Conservation (phyloP, 768 basidiomycete species). For the Termitomyces sp. region DNA sequence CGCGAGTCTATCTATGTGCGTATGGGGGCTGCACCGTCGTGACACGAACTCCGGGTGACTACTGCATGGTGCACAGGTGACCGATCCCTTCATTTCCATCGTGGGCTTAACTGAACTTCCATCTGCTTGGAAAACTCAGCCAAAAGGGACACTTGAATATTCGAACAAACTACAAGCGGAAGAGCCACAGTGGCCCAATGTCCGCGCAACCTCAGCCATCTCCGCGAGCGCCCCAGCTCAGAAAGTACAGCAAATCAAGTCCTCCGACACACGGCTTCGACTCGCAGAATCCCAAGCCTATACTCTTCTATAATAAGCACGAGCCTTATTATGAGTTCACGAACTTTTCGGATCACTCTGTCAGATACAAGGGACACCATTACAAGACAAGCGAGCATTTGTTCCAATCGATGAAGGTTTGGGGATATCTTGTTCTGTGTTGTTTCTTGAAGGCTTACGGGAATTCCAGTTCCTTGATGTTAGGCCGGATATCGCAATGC, state of each 20-base stretch:
- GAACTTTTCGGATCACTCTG: constrained; percentile 63
- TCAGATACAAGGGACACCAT: constrained; percentile 49
- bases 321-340: constrained; percentile 66
- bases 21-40: not conserved
- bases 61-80: constrained; percentile 5
- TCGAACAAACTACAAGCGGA: not conserved
- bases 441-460: not conserved
- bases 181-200: not conserved
- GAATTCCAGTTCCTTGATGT: constrained; percentile 48
- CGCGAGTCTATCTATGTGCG: not conserved
- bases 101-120: not conserved
- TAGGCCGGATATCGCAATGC: constrained; percentile 61
- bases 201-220: constrained; percentile 3
- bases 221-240: not conserved
- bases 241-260: constrained; percentile 2
- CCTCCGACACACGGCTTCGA: not conserved
- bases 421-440: not conserved
- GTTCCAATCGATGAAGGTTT: constrained; percentile 68
- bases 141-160: not conserved
- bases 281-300: constrained; percentile 19
- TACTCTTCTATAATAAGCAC: constrained; percentile 60
- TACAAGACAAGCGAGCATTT: constrained; percentile 77
- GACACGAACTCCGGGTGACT: constrained; percentile 4
- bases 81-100: not conserved
- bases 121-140: not conserved